These are phyloP conservation scores for Chalciporus piperatus DNA, from an alignment of 768 basidiomycete genomes.

Conservation along the genomic window DNA sequence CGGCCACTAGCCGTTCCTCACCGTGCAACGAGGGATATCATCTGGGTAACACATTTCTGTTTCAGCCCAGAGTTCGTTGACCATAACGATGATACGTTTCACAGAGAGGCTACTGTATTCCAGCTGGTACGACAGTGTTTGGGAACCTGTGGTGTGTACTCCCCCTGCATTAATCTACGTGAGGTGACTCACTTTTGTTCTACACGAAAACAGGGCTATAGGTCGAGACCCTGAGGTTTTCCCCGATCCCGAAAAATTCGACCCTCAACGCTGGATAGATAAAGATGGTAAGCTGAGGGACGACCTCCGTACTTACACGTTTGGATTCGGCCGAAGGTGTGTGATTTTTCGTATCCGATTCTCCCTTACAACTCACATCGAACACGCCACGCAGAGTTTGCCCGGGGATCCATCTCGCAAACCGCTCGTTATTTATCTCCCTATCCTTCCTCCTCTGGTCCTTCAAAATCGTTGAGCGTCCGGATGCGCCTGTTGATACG, in stretches of 20 bases:
- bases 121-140: slow-evolving; percentile 34
- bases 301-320: slow-evolving; percentile 50
- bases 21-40: slow-evolving; percentile 6
- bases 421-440: slow-evolving; percentile 54
- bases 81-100: not conserved
- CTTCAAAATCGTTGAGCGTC: slow-evolving; percentile 48
- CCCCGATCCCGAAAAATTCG: slow-evolving; percentile 56
- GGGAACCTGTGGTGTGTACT: slow-evolving; percentile 33
- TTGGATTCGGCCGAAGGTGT: slow-evolving; percentile 52
- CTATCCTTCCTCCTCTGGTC: slow-evolving; percentile 60
- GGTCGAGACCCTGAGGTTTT: slow-evolving; percentile 57
- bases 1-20: not conserved
- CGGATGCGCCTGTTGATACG: slow-evolving; percentile 50
- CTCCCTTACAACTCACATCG: too few species aligned
- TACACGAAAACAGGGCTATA: slow-evolving; percentile 40
- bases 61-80: not conserved
- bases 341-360: not conserved
- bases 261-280: slow-evolving; percentile 55
- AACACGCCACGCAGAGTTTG: slow-evolving; percentile 40
- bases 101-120: slow-evolving; percentile 37
- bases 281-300: slow-evolving; percentile 39
- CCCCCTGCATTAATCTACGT: not conserved
- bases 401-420: slow-evolving; percentile 50
- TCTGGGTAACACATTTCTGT: slow-evolving; percentile 3
- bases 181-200: not conserved